A percentile compares a stretch with the other conserved stretches of the same genome.
Conservation (phyloP, 805 yeast genomes). For the Saccharomycopsis oosterbeekiorum region DNA sequence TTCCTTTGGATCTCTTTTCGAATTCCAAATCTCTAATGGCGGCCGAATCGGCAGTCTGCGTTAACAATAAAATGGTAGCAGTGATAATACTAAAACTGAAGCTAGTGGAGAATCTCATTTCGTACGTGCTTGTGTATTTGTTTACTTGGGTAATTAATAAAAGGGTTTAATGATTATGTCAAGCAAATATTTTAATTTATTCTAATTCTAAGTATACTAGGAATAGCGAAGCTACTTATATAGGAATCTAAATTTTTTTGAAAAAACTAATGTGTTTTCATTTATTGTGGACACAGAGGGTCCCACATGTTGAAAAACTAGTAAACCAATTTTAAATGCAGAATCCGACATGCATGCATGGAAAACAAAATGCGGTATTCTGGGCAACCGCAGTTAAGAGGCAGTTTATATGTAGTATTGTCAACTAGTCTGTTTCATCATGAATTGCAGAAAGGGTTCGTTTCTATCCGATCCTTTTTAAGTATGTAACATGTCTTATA, state of each 20-base stretch:
- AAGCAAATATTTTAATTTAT: too few species aligned
- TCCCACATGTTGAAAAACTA: neutral
- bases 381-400: neutral
- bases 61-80: neutral
- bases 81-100: neutral
- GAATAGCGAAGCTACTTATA: too few species aligned
- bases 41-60: neutral
- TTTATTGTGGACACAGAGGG: neutral
- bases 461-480: neutral
- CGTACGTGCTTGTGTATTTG: neutral
- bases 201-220: too few species aligned
- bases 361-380: neutral
- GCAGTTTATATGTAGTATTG: neutral
- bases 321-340: neutral
- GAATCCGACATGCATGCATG: neutral
- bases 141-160: neutral
- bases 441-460: neutral
- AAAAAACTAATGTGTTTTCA: neutral
- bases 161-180: too few species aligned
- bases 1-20: neutral
- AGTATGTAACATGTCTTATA: neutral
- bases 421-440: slow-evolving; percentile 1
- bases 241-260: too few species aligned
- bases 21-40: neutral
- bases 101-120: neutral